These are phyloP conservation scores for Bipolaris oryzae DNA, from an alignment of 2,329 filamentous ascomycete genomes.

Conservation along the genomic window DNA sequence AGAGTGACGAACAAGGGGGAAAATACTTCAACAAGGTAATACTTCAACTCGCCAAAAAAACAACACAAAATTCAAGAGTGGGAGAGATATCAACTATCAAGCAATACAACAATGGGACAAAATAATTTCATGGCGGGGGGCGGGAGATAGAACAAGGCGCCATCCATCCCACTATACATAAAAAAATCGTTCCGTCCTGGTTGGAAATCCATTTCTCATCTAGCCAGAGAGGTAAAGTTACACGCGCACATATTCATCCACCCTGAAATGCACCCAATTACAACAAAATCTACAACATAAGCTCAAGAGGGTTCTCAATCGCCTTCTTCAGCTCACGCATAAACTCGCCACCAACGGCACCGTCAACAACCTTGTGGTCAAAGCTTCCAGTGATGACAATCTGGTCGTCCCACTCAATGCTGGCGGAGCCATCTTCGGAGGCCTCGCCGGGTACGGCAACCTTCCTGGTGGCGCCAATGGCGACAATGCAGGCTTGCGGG, in stretches of 20 bases:
- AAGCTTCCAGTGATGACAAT: conserved; percentile 95
- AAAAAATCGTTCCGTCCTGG: conserved; percentile 21
- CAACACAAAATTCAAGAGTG: conserved; percentile 5
- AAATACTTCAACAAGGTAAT: not conserved
- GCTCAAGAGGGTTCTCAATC: conserved; percentile 93
- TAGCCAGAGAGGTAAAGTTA: conserved; percentile 30
- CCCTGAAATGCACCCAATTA: conserved; percentile 17
- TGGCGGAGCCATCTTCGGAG: conserved; percentile 74
- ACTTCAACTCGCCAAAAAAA: not conserved
- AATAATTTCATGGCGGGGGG: conserved; percentile 13
- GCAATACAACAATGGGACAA: conserved; percentile 15
- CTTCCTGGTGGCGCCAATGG: conserved; percentile 94
- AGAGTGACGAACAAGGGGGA: not conserved
- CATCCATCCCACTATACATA: conserved; percentile 43
- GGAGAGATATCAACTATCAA: conserved; percentile 17
- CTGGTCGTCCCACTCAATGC: conserved; percentile 92
- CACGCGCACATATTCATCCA: conserved; percentile 15
- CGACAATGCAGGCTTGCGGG: conserved; percentile 92
- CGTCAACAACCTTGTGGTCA: conserved; percentile 98
- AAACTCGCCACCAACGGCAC: conserved; percentile 95
- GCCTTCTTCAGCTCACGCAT: conserved; percentile 97
- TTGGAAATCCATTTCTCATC: conserved; percentile 18
- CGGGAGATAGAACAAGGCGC: conserved; percentile 23
- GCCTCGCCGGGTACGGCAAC: conserved; percentile 84
- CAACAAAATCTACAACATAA: conserved; percentile 71